Evolutionary conservation across 768 basidiomycete genomes (phyloP).

Genomic region (Lentinus tigrinus): DNA sequence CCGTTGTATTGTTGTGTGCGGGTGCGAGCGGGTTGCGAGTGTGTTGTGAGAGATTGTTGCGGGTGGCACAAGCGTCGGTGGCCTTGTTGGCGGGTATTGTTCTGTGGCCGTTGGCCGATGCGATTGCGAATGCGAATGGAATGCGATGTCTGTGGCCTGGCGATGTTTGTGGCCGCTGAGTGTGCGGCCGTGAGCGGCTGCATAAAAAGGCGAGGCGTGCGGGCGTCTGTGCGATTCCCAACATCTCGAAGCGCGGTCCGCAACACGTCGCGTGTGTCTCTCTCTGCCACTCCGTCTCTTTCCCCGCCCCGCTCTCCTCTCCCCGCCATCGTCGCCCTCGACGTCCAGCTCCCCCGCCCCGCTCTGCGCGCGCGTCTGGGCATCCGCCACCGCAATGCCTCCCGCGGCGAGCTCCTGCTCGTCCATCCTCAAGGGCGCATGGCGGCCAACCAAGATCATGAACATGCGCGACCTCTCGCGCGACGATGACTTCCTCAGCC

Average conservation of each 20-base stretch:
- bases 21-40: not conserved
- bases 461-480: constrained; percentile 86
- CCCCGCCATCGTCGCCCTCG: constrained; percentile 2
- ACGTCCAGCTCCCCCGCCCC: constrained; percentile 4
- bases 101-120: too few species aligned
- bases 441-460: constrained; percentile 88
- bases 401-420: constrained; percentile 22
- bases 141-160: too few species aligned
- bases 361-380: constrained; percentile 10
- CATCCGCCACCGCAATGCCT: constrained; percentile 20
- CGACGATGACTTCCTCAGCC: constrained; percentile 89
- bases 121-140: too few species aligned
- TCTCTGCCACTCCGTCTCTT: constrained; percentile 2
- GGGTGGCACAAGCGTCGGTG: not conserved
- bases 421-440: constrained; percentile 34
- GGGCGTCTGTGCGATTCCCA: not conserved
- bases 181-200: too few species aligned
- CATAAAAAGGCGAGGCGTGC: too few species aligned
- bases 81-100: too few species aligned
- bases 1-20: not conserved
- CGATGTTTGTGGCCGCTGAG: too few species aligned
- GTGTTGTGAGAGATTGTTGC: not conserved
- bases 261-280: constrained; percentile 9
- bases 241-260: not conserved
- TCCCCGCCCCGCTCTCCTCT: not conserved